These are phyloP conservation scores for Curvularia hawaiiensis DNA, from an alignment of 2,329 filamentous ascomycete species.

Conservation along the genomic window DNA sequence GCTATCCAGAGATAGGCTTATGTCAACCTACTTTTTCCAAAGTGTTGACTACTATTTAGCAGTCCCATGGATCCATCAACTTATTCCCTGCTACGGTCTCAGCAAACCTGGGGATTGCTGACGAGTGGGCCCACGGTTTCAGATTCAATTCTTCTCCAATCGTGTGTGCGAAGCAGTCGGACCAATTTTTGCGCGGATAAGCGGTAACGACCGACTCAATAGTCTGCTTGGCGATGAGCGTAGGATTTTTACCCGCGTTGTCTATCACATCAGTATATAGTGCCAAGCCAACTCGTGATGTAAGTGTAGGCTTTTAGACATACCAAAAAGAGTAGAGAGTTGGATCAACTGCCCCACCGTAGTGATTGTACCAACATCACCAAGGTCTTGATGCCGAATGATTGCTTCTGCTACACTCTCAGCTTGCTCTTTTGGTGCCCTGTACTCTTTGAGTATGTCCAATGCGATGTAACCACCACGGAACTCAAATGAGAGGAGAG, in stretches of 20 bases:
- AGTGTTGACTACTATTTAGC: not conserved
- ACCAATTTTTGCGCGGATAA: conserved; percentile 3
- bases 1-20: not conserved
- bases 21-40: not conserved
- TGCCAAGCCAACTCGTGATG: not conserved
- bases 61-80: conserved; percentile 5
- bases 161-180: not conserved
- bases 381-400: conserved; percentile 7
- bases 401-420: conserved; percentile 9
- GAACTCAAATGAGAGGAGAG: conserved; percentile 8
- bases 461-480: conserved; percentile 7
- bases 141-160: conserved; percentile 1
- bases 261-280: not conserved
- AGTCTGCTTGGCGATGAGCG: not conserved
- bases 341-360: conserved; percentile 3
- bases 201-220: not conserved
- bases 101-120: not conserved
- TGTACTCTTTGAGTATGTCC: not conserved
- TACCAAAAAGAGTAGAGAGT: conserved; percentile 6
- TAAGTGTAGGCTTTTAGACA: not conserved
- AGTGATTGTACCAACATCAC: conserved; percentile 5
- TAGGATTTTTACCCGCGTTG: conserved; percentile 8
- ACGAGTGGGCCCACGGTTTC: conserved; percentile 7
- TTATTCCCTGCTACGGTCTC: conserved; percentile 1
- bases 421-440: not conserved